A percentile compares a stretch with the other conserved stretches of the same genome.
Conservation (phyloP, 495 filamentous ascomycete species). For the Talaromyces proteolyticus region DNA sequence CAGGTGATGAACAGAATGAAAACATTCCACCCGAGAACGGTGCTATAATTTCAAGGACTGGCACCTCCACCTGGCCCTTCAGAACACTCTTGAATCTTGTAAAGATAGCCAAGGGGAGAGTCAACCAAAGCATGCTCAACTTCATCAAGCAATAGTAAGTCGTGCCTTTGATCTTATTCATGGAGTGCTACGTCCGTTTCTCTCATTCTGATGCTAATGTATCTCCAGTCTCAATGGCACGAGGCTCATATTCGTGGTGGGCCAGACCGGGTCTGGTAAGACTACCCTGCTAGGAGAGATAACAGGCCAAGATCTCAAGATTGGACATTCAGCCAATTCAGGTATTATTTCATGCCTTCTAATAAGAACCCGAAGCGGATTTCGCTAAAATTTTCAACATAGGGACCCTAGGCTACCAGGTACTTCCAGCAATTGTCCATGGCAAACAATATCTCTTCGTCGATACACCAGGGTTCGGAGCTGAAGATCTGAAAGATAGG, state of each 20-base stretch:
- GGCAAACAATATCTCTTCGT: background rate
- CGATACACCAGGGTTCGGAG: background rate
- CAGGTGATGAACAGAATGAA: too few species aligned
- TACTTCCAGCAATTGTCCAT: background rate
- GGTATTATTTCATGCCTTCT: too few species aligned
- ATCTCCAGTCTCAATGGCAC: background rate
- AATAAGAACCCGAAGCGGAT: too few species aligned
- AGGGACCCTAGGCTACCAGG: background rate
- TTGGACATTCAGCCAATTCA: background rate
- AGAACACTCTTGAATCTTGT: too few species aligned
- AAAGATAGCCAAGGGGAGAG: too few species aligned
- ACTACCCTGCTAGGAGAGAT: background rate
- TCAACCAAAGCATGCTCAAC: too few species aligned
- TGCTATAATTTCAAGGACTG: too few species aligned
- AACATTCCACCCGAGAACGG: too few species aligned
- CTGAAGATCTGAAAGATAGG: background rate
- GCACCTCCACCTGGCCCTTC: too few species aligned
- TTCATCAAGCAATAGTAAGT: conserved; percentile 8
- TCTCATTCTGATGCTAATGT: too few species aligned
- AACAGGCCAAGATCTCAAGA: background rate
- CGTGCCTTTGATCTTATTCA: background rate
- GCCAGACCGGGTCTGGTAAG: background rate
- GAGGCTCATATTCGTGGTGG: background rate
- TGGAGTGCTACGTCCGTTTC: background rate
- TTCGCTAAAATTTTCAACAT: too few species aligned